phyloP scores from a whole-genome alignment of 108 stramenopile genomes.

The Chaetoceros tenuissimus region DNA sequence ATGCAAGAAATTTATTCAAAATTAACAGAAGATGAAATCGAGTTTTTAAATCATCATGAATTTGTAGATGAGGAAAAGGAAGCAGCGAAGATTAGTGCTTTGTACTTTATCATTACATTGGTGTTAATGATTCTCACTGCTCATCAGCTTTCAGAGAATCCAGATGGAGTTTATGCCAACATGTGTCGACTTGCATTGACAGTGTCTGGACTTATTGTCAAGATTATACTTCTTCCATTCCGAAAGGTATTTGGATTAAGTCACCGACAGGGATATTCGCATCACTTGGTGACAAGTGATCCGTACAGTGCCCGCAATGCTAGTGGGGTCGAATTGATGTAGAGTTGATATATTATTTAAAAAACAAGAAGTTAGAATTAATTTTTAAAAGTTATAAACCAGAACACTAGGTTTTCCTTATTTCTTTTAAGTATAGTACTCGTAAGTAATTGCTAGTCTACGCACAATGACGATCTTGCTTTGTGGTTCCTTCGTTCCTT shows the following conservation, averaged over 20 bases:
- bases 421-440: too few relatives aligned
- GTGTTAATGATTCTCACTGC: slow-evolving; percentile 61
- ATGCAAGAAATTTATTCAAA: not conserved
- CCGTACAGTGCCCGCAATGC: too few relatives aligned
- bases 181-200: slow-evolving; percentile 51
- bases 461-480: too few relatives aligned
- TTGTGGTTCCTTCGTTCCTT: too few relatives aligned
- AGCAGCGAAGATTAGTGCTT: slow-evolving; percentile 48
- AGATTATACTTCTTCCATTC: slow-evolving; percentile 63
- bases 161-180: slow-evolving; percentile 71
- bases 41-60: slow-evolving; percentile 7
- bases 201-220: slow-evolving; percentile 38
- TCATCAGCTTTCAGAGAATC: slow-evolving; percentile 79
- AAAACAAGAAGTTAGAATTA: too few relatives aligned
- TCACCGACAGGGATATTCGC: not conserved
- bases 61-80: slow-evolving; percentile 49
- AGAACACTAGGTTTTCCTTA: too few relatives aligned
- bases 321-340: too few relatives aligned
- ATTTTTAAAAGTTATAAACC: too few relatives aligned
- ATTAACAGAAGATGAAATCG: slow-evolving; percentile 6
- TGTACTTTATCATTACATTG: slow-evolving; percentile 47
- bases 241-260: slow-evolving; percentile 26
- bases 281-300: not conserved
- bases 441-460: too few relatives aligned
- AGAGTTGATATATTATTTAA: too few relatives aligned